Base-by-base conservation (phyloP, 2,329 filamentous ascomycete species). In the Fusarium duplospermum region DNA sequence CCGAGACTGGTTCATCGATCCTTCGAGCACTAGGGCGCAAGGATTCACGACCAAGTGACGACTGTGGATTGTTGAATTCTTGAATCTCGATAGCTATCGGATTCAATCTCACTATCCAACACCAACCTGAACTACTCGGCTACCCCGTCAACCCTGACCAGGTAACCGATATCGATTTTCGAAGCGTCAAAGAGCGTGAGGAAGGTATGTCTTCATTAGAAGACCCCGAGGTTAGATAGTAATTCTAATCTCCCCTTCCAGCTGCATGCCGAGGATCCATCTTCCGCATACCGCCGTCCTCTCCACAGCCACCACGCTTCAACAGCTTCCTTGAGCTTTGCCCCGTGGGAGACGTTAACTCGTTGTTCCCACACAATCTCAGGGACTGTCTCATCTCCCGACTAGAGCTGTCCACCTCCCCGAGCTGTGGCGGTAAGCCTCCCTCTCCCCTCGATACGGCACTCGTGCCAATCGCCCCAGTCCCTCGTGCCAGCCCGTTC, bases 291-390 rank as follows among this genome's bases (percentile, higher is more conserved):
- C 80, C 80, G 79, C 79, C 68, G 72, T 73, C 71, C 75, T 80
- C 83, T 83, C 82, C 80, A 82, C 83, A 81, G 81, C 83, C 58
- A 64, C 58, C 29, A 82, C 84, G 84, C 82, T 85, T 82, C 80
- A 80, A 76, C 81, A 56, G 79, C 77, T 79, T 80, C 80, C 78
- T 81, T 84, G 81, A 84, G 82, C 81, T 82, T 83, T 84, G 81
- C 80, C 82, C 80, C 80, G 86, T 88, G 87, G 89, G 88, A 90
- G 87, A 89, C 89, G 88, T 90, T 90, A 88, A 84, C 87, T 90
- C 89, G 89, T 89, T 87, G 85, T 87, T 90, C 87, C 88, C 86
- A 86, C 85, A 80, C 81, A 80, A 81, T 82, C 81, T 84, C 82
- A 85, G 85, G 84, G 85, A 74, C 69, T 76, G 72, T 86, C 81